Base-by-base conservation (phyloP, 345 rosid genomes). In the Pistacia atlantica region DNA sequence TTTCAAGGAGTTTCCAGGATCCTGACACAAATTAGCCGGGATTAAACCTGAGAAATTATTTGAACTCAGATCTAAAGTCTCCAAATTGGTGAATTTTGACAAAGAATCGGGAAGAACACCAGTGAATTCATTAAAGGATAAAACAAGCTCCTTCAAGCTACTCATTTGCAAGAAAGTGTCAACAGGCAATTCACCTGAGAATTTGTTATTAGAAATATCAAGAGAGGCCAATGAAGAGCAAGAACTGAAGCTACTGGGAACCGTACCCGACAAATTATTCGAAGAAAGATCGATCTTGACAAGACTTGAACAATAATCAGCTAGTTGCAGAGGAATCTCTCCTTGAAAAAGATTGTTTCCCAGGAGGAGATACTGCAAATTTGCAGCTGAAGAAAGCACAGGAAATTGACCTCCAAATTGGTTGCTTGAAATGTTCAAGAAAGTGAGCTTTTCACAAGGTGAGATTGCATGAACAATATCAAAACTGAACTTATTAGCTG, bases 1-100 rank as follows among this genome's bases (percentile, higher is more conserved):
- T 64, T 86, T 83, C 73, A 92, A 85, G 54, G 78, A 88, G 73
- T 46, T 88, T 22, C 68, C 66, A 49, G 89, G 89, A 73, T 82
- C 85, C 59, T 71, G 76, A 79, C 99, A 96, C 54, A 96, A 72
- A 77, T 81, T 78, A 25, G 73, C 16, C 9, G 95, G 95, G 69
- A 96, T 89, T 54, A 68, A 4, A 5, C 98, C 97, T 14, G 87
- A 77, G 0, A 96, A 77, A 75, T 75, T 79, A 80, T 96, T 96
- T 38, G 97, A 86, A 85, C 98, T 93, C 77, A 96, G 93, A 86
- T 96, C 98, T 59, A 96, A 60, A 11, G 83, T 75, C 77, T 87
- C 84, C 87, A 96, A 46, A 31, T 70, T 82, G 18, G 92, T 75
- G 48, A 90, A 83, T 70, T 81, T 86, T 48, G 90, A 84, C 54